These are phyloP conservation scores for Cardiosporidium cionae DNA, from an alignment of 169 alveolate species.

Conservation along the genomic window DNA sequence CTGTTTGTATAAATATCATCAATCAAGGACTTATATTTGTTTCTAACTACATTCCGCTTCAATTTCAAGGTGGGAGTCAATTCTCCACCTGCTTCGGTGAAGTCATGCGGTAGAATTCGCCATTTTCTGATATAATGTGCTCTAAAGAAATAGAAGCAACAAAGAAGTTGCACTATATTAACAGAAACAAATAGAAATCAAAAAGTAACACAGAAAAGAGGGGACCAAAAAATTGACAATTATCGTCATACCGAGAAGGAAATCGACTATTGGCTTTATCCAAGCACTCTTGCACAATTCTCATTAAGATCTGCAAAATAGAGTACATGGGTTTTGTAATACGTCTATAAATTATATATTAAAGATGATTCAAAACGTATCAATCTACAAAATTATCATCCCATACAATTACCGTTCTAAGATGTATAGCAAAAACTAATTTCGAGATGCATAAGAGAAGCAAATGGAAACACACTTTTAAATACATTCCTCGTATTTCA, in stretches of 20 bases:
- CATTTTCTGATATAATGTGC: slow-evolving; percentile 59
- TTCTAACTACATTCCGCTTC: slow-evolving; percentile 50
- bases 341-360: too few relatives aligned
- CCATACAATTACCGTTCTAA: too few relatives aligned
- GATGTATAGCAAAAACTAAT: too few relatives aligned
- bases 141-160: neutral
- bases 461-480: too few relatives aligned
- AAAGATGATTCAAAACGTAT: too few relatives aligned
- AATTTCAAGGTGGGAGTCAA: slow-evolving; percentile 68
- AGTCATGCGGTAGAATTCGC: slow-evolving; percentile 50
- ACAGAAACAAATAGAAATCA: neutral
- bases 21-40: slow-evolving; percentile 41
- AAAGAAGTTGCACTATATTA: neutral
- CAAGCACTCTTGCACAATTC: too few relatives aligned
- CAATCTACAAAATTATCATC: too few relatives aligned
- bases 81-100: slow-evolving; percentile 61
- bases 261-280: neutral
- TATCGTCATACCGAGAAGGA: neutral
- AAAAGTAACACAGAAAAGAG: neutral
- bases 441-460: too few relatives aligned
- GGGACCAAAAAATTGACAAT: neutral
- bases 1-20: slow-evolving; percentile 54
- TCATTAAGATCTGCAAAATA: too few relatives aligned
- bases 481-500: too few relatives aligned
- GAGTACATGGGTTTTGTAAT: too few relatives aligned